A percentile compares a stretch with the other conserved stretches of the same genome.
Evolutionary conservation across 192 early-diverging fungal species (phyloP).

Genomic region (Podila clonocystis): DNA sequence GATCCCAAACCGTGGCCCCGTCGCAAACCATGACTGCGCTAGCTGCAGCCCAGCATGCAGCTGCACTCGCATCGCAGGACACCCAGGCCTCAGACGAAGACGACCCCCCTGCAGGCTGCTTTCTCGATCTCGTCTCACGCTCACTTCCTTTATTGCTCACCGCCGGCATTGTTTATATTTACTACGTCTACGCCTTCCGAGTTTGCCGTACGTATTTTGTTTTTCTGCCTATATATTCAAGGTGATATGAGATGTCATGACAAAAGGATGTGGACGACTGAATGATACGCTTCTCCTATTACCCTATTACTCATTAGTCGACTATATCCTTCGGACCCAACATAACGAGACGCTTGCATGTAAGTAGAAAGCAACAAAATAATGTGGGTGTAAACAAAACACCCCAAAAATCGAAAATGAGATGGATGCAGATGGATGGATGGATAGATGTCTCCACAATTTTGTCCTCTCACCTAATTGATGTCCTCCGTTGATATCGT

Average conservation of each 20-base stretch:
- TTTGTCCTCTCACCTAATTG: not conserved
- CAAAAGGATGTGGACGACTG: not conserved
- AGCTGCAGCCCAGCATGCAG: slow-evolving; percentile 34
- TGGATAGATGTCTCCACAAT: not conserved
- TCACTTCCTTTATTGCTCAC: slow-evolving; percentile 23
- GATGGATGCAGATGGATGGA: not conserved
- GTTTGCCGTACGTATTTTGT: slow-evolving; percentile 34
- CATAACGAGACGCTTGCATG: slow-evolving; percentile 24
- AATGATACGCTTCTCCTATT: not conserved
- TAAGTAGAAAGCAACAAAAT: slow-evolving; percentile 9
- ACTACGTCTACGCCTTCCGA: slow-evolving; percentile 34
- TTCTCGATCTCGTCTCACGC: slow-evolving; percentile 7
- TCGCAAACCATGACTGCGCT: slow-evolving; percentile 18
- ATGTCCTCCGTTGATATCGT: not conserved
- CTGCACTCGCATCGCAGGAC: slow-evolving; percentile 25
- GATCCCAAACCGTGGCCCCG: not conserved
- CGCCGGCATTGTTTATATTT: slow-evolving; percentile 30
- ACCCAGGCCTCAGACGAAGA: not conserved
- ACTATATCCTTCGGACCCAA: slow-evolving; percentile 13
- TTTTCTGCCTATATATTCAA: too few relatives aligned
- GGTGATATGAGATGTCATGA: not conserved
- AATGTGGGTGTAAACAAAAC: too few relatives aligned
- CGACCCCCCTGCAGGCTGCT: not conserved
- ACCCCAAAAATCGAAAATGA: not conserved
- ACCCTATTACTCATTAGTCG: slow-evolving; percentile 9